Base-by-base conservation (phyloP, 148 eudicot species). In the Polygonum maritimum region DNA sequence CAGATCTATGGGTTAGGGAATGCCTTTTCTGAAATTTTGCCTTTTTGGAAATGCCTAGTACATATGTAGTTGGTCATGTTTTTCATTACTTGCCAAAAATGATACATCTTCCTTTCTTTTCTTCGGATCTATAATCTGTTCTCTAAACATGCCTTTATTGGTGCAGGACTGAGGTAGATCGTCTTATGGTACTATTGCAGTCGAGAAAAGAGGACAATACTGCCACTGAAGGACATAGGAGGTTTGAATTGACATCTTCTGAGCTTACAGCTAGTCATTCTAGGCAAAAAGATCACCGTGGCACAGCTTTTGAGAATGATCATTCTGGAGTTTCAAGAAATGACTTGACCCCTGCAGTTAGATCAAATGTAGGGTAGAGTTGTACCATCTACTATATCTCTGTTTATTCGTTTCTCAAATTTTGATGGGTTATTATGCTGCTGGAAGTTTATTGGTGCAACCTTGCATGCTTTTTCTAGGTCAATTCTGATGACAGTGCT, bases 161-260 rank as follows among this genome's bases (percentile, higher is more conserved):
- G 18, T 78, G 44, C 89, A 93, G 98, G 84, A 87, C 91, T 40
- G 89, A 93, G 83, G 85, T 91, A 79, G 88, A 86, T 69, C 92
- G 78, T 79, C 81, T 91, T 79, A 89, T 92, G 49, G 83, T 76
- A 55, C 75, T 93, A 52, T 79, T 89, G 76, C 87, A 45, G 22
- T 87, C 97, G 33, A 86, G 86, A 79, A 87, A 87, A 52, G 75
- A 39, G 57, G 91, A 87, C 48, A 44, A 75, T 54, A 74, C 82
- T 45, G 71, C 44, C 38, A 38, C 71, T 78, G 36, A 80, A 85
- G 54, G 48, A 72, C 45, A 81, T 86, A 71, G 77, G 69, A 60
- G 85, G 44, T 40, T 77, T 52, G 38, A 63, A 76, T 81, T 58
- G 80, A 76, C 22, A 57, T 13, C 63, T 39, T 81, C 78, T 44